Evolutionary conservation across 2,329 filamentous ascomycete genomes (phyloP), one percentile per base, ranked within the genome.

Genomic region (Diaporthe vaccinii): DNA sequence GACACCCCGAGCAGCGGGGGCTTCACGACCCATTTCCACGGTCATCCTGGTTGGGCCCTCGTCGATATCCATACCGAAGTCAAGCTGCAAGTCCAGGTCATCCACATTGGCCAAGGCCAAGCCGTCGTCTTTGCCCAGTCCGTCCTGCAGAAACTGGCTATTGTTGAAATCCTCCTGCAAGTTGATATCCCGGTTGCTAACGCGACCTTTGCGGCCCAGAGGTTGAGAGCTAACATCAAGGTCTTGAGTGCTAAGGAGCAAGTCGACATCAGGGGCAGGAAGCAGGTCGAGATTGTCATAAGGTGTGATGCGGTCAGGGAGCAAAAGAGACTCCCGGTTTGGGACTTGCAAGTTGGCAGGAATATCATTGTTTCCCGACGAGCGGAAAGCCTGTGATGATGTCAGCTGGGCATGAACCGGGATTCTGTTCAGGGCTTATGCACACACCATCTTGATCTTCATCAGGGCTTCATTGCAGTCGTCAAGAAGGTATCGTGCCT

Each of bases 401-500:
- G 74, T 86, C 84, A 87, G 85, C 76, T 78, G 74, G 71, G 25
- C 65, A 78, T 67, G 77, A 39, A 20, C 7, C n/a, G 8, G 51
- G 46, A 15, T 4, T 15, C 1, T n/a, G 44, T 20, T 25, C 10
- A 46, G 44, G 36, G 5, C 25, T 17, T 36, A 44, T 44, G 62
- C 79, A 25, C 89, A 55, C 86, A 98, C 96, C 95, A 98, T 97
- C 83, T 98, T 98, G 81, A 99, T 98, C 87, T 98, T 98, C 89
- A 98, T 93, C 78, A 99, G 88, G 53, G 96, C 96, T 85, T 99
- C 97, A 81, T 98, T 98, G 86, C 97, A 99, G 83, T 99, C 97
- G 82, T 99, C 97, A 65, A 98, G 88, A 69, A 99, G 88, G 84
- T 99, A 99, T 81, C 96, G 94, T 82, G 97, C 96, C 86, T 99